Evolutionary conservation across 495 filamentous ascomycete genomes (phyloP), one percentile per base, ranked within the genome.

Genomic region (Annulohypoxylon stygium): DNA sequence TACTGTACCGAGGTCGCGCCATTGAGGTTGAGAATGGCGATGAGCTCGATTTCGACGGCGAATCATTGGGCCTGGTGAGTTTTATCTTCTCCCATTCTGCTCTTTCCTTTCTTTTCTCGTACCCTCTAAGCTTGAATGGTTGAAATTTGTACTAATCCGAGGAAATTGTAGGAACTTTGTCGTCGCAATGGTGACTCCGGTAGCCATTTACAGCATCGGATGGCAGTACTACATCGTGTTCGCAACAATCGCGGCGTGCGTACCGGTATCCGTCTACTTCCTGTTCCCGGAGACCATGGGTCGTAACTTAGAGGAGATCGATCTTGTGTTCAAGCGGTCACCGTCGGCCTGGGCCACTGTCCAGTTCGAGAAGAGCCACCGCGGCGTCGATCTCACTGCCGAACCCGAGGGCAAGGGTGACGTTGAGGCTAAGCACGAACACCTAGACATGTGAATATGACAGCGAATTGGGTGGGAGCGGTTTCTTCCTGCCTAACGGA

Each of bases 311-410:
- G 90, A 92, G 73, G 88, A 91, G 69, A 90, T 91, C 51, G 90
- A 92, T 74, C 77, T 90, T 53, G 87, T 91, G 75, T 91, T 91
- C 75, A 88, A 87, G 61, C 89, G 91, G 79, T 88, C 88, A 4
- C 75, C 75, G 43, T 88, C 84, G 60, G 75, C 79, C 14, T 90
- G 90, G 79, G 85, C 86, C 14, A 90, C 89, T 37, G 88, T 92
- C 12, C 75, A 70, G 41, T 90, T 86, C 5, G 81, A 88, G 14
- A 77, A 85, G 65, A 83, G 89, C 36, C 80, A 89, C 36, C 90
- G 89, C 16, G 79, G 82, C 55, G 75, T 89, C 23, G 20, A 36
- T 3, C 76, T 77, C 9, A 83, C 86, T 3, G 84, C 84, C 25
- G 84, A 88, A 70, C 78, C 87, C 11, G 84, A 88, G 74, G 74